Evolutionary conservation across 129 eudicot genomes (phyloP), one percentile per base, ranked within the genome.

Genomic region (Pulicaria dysenterica): DNA sequence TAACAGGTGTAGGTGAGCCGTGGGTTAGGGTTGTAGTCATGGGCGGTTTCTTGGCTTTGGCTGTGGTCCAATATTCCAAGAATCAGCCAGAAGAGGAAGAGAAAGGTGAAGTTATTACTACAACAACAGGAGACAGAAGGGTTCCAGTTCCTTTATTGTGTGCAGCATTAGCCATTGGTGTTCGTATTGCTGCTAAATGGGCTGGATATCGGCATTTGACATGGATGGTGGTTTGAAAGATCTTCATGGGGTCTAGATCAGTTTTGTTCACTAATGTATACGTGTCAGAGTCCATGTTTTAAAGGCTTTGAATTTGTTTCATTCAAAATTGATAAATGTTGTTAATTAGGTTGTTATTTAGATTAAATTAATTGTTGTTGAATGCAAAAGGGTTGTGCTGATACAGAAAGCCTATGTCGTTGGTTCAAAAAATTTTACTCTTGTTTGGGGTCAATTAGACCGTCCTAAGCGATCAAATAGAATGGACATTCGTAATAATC

Each of bases 161-260:
- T 68, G 92, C 94, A 17, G 98, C 92, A 8, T 67, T 89, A 81
- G 95, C 95, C 2, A 83, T 93, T 64, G 98, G 96, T 48, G 13
- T 89, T n/a, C 95, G 92, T 47, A 66, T 89, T 70, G 95, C 95
- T 48, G 98, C 92, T 17, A 88, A 81, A 60, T 93, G 98, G 96
- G 95, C 90, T 64, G 95, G 96, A 5, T 85, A 85, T 69, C 74
- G 98, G 42, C 98, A 93, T 75, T 77, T 93, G 89, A 93, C 98
- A 44, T 93, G 98, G 98, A 93, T 89, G 98, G 83, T 93, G 17
- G 95, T 83, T 16, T 90, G 78, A 83, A 69, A 40, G 65, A 31
- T 50, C 41, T 39, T 50, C 37, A 53, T 51, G 65, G 5, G 47
- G 61, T 41, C 58, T 69, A 41, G 76, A 13, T 60, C 72, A 50